Base-by-base conservation (phyloP, 2,329 filamentous ascomycete species). In the Verticillium albo-atrum region DNA sequence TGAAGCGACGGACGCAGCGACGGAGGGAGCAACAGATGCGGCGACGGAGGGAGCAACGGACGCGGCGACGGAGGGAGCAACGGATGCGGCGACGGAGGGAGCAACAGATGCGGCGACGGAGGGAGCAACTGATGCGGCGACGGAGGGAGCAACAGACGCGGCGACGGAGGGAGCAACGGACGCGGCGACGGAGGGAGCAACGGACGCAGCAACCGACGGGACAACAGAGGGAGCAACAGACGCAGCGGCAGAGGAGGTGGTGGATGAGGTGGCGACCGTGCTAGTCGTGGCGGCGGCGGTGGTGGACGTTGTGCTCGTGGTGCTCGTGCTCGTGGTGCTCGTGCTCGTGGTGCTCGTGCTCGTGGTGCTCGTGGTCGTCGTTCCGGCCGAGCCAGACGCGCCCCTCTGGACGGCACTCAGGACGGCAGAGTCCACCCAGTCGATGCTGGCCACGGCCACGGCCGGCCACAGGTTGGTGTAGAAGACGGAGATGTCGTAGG, bases 391-490 rank as follows among this genome's bases (percentile, higher is more conserved):
- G 9, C 28, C 30, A 15, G 54, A 26, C 23, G 32, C 14, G 30
- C 10, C 12, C 34, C 23, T 47, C 35, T 56, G 34, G 23, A 56
- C 47, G 10, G 34, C 4, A 30, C 32, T 20, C 47, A 77, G 52
- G 1, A 76, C 69, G 27, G 59, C 60, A 2, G 70, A 58, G 55
- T 78, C 74, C 28, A 79, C 67, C 76, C 76, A 78, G 35, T 65
- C 63, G 9, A 68, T 67, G 35, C 69, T 68, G 15, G 70, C 63
- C 7, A 69, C 72, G 4, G 69, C 70, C 51, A 71, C 75, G 2
- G 67, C 64, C 6, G 68, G 66, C 58, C 72, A 74, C 2, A 70
- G 68, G 27, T 68, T 70, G 2, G 68, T 70, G 59, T 75, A 75
- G 25, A 77, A 69, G 17, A 68, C 68, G 50, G 70, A 64, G 23